Conservation (phyloP, 2,329 filamentous ascomycete genomes). For the Fonsecaea pugnacius region DNA sequence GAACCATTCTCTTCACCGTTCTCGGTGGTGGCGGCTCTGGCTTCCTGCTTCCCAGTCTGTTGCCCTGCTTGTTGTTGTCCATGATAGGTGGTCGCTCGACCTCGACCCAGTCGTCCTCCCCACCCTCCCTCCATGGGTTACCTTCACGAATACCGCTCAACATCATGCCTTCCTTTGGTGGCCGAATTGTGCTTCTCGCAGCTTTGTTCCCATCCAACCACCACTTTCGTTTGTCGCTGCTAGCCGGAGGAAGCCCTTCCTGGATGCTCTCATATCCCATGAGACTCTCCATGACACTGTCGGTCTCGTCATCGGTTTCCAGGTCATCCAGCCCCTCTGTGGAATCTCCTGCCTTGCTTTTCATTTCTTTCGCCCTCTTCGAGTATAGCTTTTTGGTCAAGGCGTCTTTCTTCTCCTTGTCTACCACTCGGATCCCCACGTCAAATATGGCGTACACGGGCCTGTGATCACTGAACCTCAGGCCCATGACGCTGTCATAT, state of each 20-base stretch:
- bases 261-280: constrained; percentile 82
- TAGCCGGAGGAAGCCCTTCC: constrained; percentile 70
- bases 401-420: constrained; percentile 72
- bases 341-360: constrained; percentile 63
- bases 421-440: constrained; percentile 77
- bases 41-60: constrained; percentile 39
- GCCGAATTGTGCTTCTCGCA: constrained; percentile 71
- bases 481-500: constrained; percentile 80
- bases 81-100: constrained; percentile 28
- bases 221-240: constrained; percentile 66
- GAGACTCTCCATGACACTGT: constrained; percentile 69
- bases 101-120: constrained; percentile 80
- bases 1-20: constrained; percentile 27
- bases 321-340: constrained; percentile 64
- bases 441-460: constrained; percentile 91
- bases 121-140: constrained; percentile 72
- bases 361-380: constrained; percentile 63
- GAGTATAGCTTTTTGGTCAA: constrained; percentile 77
- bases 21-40: constrained; percentile 34
- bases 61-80: constrained; percentile 28
- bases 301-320: constrained; percentile 37
- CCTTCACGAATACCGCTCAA: constrained; percentile 75
- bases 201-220: constrained; percentile 69
- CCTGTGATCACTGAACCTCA: constrained; percentile 93
- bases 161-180: constrained; percentile 65